phyloP scores from a whole-genome alignment of 306 rosid species.

The Biancaea sappan region DNA sequence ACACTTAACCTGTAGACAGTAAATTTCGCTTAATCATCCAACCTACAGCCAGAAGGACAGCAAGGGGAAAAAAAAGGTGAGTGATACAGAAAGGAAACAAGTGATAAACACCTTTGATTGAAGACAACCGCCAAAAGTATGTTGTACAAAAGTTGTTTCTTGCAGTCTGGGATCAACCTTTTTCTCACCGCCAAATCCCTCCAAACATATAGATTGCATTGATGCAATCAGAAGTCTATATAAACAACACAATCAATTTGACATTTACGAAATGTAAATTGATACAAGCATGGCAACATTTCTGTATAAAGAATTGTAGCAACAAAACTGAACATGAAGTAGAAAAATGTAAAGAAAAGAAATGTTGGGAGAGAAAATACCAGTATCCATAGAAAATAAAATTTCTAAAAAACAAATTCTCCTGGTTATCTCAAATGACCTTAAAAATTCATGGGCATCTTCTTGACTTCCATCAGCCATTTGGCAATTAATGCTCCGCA shows the following conservation, averaged over 20 bases:
- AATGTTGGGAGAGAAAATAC: slow-evolving; percentile 10
- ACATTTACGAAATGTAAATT: slow-evolving; percentile 17
- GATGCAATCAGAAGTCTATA: slow-evolving; percentile 84
- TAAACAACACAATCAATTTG: slow-evolving; percentile 30
- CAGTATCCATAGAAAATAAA: neutral
- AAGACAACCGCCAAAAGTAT: slow-evolving; percentile 80
- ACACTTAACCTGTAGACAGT: slow-evolving; percentile 63
- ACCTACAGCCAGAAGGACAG: too few species aligned
- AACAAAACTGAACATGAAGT: slow-evolving; percentile 1
- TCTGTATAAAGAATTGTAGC: slow-evolving; percentile 4
- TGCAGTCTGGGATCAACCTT: slow-evolving; percentile 77
- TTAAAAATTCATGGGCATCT: slow-evolving; percentile 86
- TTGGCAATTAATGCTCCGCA: slow-evolving; percentile 77
- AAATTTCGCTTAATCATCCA: slow-evolving; percentile 11
- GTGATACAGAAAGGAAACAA: slow-evolving; percentile 1
- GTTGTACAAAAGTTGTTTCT: slow-evolving; percentile 88
- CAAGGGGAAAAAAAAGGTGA: neutral
- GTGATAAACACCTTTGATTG: slow-evolving; percentile 68
- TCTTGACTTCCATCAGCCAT: slow-evolving; percentile 93
- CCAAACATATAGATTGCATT: slow-evolving; percentile 90
- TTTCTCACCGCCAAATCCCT: slow-evolving; percentile 80
- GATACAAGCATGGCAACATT: slow-evolving; percentile 24
- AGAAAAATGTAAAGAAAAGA: slow-evolving; percentile 5
- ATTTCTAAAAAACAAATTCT: slow-evolving; percentile 6
- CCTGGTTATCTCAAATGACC: slow-evolving; percentile 43